These are phyloP conservation scores for Tephrocybe sp. DNA, from an alignment of 768 basidiomycete species.

Conservation along the genomic window DNA sequence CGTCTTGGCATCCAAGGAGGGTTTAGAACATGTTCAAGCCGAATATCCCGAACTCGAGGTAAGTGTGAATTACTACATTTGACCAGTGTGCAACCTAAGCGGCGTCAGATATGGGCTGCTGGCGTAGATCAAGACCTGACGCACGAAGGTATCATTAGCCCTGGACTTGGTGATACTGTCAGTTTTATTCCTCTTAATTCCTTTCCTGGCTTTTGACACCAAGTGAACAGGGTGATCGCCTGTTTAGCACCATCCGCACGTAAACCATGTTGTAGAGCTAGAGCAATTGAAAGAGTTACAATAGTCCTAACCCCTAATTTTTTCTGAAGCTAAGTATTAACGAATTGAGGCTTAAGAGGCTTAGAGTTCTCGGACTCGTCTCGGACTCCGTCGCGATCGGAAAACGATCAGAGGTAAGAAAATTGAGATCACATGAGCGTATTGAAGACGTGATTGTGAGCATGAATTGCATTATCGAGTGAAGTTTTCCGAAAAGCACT, in stretches of 20 bases:
- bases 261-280: conserved; percentile 19
- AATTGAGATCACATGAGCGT: conserved; percentile 15
- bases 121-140: conserved; percentile 78
- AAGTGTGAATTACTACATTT: conserved; percentile 6
- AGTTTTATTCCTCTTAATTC: conserved; percentile 27
- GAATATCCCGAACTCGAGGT: conserved; percentile 85
- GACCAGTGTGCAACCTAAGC: not conserved
- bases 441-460: conserved; percentile 44
- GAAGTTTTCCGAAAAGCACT: conserved; percentile 19
- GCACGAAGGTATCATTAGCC: conserved; percentile 75
- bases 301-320: no score
- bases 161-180: conserved; percentile 90
- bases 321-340: no score
- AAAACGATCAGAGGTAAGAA: not conserved
- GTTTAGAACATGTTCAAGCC: conserved; percentile 62
- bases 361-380: no score
- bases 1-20: conserved; percentile 76
- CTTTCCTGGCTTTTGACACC: not conserved
- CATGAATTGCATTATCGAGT: conserved; percentile 35
- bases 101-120: conserved; percentile 82
- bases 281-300: no score
- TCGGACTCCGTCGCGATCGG: no score
- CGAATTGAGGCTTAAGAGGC: no score
- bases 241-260: conserved; percentile 70
- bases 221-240: conserved; percentile 70